These are phyloP conservation scores for Diaporthe humulicola DNA, from an alignment of 2,329 filamentous ascomycete species.

Conservation along the genomic window DNA sequence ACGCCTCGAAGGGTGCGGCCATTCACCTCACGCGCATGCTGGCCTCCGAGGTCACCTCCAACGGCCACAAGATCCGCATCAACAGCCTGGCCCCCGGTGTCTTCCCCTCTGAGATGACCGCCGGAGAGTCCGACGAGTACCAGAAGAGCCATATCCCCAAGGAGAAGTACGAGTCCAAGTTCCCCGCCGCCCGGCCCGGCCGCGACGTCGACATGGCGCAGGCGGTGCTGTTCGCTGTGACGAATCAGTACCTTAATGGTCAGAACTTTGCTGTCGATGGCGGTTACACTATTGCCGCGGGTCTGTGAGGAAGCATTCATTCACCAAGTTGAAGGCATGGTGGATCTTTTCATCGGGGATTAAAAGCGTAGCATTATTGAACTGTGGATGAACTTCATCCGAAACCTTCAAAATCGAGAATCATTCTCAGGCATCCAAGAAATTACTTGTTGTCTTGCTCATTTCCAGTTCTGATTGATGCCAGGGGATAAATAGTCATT, in stretches of 20 bases:
- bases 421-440: background rate
- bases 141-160: slow-evolving; percentile 72
- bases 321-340: background rate
- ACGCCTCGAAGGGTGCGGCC: slow-evolving; percentile 73
- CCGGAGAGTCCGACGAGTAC: slow-evolving; percentile 57
- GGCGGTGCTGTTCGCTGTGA: slow-evolving; percentile 65
- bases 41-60: slow-evolving; percentile 69
- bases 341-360: background rate
- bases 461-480: background rate
- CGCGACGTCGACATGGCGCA: slow-evolving; percentile 71
- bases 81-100: slow-evolving; percentile 81
- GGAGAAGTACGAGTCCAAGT: slow-evolving; percentile 70
- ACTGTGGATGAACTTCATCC: background rate
- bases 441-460: no score
- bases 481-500: background rate
- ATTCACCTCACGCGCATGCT: slow-evolving; percentile 75
- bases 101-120: slow-evolving; percentile 80
- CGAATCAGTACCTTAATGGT: slow-evolving; percentile 56
- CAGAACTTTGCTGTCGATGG: slow-evolving; percentile 64
- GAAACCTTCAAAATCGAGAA: background rate
- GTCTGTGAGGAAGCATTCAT: slow-evolving; percentile 32
- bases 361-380: background rate
- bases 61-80: slow-evolving; percentile 74
- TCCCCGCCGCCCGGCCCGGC: slow-evolving; percentile 59
- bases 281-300: slow-evolving; percentile 60